Conservation (phyloP, 2,329 filamentous ascomycete species). For the Epichloe glyceriae region DNA sequence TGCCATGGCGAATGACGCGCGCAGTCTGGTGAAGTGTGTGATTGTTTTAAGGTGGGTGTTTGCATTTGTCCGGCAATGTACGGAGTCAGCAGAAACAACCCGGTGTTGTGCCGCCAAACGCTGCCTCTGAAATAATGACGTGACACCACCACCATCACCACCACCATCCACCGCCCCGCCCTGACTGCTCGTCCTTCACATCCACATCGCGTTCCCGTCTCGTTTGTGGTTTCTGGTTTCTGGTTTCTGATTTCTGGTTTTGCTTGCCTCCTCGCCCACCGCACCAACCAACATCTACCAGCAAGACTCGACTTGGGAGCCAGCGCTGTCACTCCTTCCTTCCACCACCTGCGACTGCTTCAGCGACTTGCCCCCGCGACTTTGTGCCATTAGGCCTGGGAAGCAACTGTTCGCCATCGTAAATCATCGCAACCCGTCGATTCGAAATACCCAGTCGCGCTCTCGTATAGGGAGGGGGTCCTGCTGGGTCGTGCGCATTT, state of each 20-base stretch:
- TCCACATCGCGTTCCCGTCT: slow-evolving; percentile 1
- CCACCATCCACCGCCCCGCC: not conserved
- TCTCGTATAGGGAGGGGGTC: not conserved
- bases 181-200: slow-evolving; percentile 1
- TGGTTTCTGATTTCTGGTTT: no score
- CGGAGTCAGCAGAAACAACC: no score
- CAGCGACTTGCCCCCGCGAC: not conserved
- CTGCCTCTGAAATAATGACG: not conserved
- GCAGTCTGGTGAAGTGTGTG: no score
- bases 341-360: no score
- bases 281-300: not conserved
- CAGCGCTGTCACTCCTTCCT: not conserved
- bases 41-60: no score
- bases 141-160: not conserved
- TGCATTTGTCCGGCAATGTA: no score
- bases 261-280: not conserved
- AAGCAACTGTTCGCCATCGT: not conserved
- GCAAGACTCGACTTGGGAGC: not conserved
- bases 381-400: not conserved
- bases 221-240: no score
- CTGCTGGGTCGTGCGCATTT: not conserved
- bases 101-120: no score
- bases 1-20: no score
- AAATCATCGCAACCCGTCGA: not conserved
- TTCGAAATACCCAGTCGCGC: not conserved